A percentile compares a stretch with the other conserved stretches of the same genome.
Evolutionary conservation across 2,329 filamentous ascomycete species (phyloP).

Genomic region (Fusarium chlamydosporum): DNA sequence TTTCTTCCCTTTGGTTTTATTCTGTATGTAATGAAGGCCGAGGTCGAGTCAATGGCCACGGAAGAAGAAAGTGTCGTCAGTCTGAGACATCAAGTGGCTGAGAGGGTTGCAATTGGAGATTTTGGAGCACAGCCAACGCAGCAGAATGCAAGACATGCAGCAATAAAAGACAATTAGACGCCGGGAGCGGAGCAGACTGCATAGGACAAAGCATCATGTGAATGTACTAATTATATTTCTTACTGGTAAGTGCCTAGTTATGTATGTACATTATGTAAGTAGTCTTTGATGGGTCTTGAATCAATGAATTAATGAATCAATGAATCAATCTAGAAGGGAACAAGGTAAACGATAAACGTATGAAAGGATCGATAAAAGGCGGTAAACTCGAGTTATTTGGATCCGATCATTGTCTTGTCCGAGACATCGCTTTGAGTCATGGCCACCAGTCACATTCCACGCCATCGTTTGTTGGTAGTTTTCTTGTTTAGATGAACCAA

Average conservation of each 20-base stretch:
- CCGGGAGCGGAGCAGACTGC: conserved; percentile 44
- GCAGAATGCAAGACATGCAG: conserved; percentile 45
- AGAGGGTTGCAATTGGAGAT: conserved; percentile 28
- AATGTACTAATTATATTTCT: conserved; percentile 16
- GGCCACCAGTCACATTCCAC: conserved; percentile 49
- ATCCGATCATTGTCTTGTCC: conserved; percentile 37
- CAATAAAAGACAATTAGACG: conserved; percentile 34
- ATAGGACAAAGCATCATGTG: conserved; percentile 49
- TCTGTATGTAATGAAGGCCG: background rate
- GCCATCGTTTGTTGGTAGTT: conserved; percentile 32
- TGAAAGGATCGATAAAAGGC: conserved; percentile 12
- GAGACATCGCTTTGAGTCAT: conserved; percentile 47
- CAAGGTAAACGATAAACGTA: background rate
- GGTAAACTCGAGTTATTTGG: conserved; percentile 27
- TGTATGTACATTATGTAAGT: conserved; percentile 2
- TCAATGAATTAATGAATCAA: conserved; percentile 1
- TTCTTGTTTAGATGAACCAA: conserved; percentile 39
- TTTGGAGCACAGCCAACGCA: conserved; percentile 43
- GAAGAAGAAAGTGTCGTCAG: conserved; percentile 38
- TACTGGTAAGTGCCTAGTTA: background rate
- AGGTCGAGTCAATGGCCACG: conserved; percentile 25
- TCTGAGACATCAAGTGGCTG: conserved; percentile 49
- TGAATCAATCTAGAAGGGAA: conserved; percentile 1
- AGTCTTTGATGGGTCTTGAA: conserved; percentile 1
- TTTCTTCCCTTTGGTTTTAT: background rate